Base-by-base conservation (phyloP, 805 yeast species). In the Barnettozyma sucrosica region DNA sequence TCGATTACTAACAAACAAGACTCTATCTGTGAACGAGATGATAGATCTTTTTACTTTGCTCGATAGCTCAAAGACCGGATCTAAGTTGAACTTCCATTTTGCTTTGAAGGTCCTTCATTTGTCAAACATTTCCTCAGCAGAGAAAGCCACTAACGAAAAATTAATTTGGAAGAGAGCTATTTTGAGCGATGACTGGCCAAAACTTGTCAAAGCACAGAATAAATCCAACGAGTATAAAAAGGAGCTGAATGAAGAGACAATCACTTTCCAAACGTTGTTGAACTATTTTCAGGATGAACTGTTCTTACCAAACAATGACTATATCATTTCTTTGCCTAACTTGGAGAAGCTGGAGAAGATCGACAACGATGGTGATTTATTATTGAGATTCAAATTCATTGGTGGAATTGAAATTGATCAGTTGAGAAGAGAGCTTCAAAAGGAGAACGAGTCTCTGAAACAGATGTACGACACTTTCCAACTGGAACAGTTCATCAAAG, bases 101-200 rank as follows among this genome's bases (percentile, higher is more conserved):
- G 82, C 88, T 0, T 66, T 84, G 46, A 75, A 74, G 51, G 61
- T 82, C 6, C 61, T 83, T 1, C 71, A 78, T 7, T 61, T 74
- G 41, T 59, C 61, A 8, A 54, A 56, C 23, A 56, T 55, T 9
- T 48, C 58, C 7, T 49, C 57, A 14, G 46, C 54, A 13, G 66
- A 66, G 44, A 73, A 69, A 49, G 52, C 49, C 3, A 60, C 66
- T 21, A 65, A 64, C 41, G 69, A 66, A 39, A 63, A 65, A 8
- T 53, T 70, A 8, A 64, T 82, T 0, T 85, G 90, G 89, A 71
- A 77, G 53, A 68, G 89, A 51, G 68, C 83, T 41, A 63, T 85
- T 20, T 64, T 68, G 41, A 63, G 55, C 51, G 85, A 83, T 52
- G 71, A 77, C 52, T 79, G 86, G 83, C 51, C 59, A 7, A 57